Conservation (phyloP, 164 flowering plant genomes). For the Vitis riparia region DNA sequence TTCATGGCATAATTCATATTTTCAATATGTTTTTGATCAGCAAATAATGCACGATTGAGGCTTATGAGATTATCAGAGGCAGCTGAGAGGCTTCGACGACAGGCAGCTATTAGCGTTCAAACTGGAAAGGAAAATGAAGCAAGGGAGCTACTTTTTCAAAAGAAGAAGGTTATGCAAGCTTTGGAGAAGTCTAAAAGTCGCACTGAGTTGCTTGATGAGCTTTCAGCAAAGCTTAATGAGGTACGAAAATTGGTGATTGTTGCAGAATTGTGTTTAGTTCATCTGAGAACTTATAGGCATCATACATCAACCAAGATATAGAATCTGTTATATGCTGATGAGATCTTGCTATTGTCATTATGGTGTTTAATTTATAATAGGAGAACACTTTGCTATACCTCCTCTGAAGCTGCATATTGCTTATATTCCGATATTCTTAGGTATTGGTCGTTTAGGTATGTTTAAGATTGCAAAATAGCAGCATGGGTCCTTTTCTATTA, state of each 20-base stretch:
- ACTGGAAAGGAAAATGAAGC: conserved; percentile 73
- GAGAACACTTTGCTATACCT: no score
- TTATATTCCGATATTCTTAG: no score
- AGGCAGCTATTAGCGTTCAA: conserved; percentile 61
- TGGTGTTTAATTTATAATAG: no score
- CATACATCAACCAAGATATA: no score
- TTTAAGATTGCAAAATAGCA: no score
- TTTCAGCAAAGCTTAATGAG: conserved; percentile 67
- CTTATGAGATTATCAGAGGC: conserved; percentile 77
- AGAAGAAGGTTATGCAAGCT: conserved; percentile 78
- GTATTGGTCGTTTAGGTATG: no score
- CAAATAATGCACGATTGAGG: conserved; percentile 70
- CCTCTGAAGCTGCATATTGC: no score
- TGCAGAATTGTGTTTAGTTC: no score
- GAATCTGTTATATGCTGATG: no score
- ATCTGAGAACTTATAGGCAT: no score
- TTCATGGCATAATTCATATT: neutral
- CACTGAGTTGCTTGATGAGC: conserved; percentile 70
- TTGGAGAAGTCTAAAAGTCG: conserved; percentile 73
- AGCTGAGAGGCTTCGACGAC: conserved; percentile 66
- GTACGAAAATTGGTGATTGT: conserved; percentile 24
- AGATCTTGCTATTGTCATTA: no score
- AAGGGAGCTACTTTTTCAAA: conserved; percentile 74
- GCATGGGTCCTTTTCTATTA: no score
- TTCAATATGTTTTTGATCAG: conserved; percentile 27